phyloP scores from a whole-genome alignment of 768 basidiomycete species.

The Amanita subjunquillea region DNA sequence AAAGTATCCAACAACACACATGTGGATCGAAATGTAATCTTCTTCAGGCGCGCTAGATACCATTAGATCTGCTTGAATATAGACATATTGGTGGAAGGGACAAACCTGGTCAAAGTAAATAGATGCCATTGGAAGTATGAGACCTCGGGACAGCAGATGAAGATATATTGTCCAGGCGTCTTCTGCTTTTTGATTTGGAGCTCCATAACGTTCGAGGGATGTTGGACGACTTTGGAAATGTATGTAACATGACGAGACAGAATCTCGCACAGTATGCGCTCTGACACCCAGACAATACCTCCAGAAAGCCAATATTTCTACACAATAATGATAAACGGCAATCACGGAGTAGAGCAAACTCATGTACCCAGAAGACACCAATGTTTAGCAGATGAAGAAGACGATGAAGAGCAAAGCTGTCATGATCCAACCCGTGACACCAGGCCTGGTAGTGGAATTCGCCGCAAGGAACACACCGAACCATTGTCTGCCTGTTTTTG shows the following conservation, averaged over 20 bases:
- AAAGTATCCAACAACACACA: no score
- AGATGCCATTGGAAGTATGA: no score
- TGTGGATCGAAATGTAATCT: no score
- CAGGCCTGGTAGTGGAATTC: slow-evolving; percentile 42
- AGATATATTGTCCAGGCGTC: no score
- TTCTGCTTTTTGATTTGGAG: slow-evolving; percentile 53
- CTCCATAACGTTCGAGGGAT: slow-evolving; percentile 91
- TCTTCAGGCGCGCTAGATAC: no score
- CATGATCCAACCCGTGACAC: slow-evolving; percentile 80
- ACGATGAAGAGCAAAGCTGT: slow-evolving; percentile 65
- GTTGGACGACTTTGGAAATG: slow-evolving; percentile 91
- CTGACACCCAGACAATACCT: slow-evolving; percentile 74
- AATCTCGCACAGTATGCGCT: slow-evolving; percentile 88
- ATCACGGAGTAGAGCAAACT: neutral
- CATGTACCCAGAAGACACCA: slow-evolving; percentile 94
- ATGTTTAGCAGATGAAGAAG: no score
- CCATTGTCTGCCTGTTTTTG: slow-evolving; percentile 41
- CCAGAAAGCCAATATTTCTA: slow-evolving; percentile 88
- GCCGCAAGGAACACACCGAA: slow-evolving; percentile 59
- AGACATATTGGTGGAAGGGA: no score
- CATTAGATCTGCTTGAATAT: no score
- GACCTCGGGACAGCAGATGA: no score
- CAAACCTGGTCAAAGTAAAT: no score
- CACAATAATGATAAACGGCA: slow-evolving; percentile 5
- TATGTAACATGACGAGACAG: slow-evolving; percentile 86